Percentiles rank a stretch among this genome's conserved stretches.
These are phyloP conservation scores for Umbelopsis sp. DNA, from an alignment of 371 early-diverging fungal genomes.

Conservation along the genomic window DNA sequence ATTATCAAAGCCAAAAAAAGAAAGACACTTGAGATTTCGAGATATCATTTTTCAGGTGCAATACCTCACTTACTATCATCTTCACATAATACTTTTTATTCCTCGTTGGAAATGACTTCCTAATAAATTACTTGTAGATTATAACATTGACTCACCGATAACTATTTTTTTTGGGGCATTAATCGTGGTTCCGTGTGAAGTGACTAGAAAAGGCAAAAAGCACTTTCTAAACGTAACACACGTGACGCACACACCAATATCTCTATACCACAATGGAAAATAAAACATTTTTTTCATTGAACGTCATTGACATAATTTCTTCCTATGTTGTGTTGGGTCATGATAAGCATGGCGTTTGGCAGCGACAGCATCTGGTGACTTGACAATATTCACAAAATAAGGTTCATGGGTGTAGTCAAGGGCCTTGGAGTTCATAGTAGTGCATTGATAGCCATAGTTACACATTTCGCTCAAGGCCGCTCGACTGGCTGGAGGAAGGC, in stretches of 20 bases:
- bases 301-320: conserved; percentile 6
- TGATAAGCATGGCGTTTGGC: neutral
- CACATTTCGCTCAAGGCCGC: neutral
- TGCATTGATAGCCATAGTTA: neutral
- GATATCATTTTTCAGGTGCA: neutral
- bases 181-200: too few species aligned
- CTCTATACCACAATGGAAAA: too few species aligned
- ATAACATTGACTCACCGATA: neutral
- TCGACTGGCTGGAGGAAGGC: neutral
- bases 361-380: neutral
- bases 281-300: neutral
- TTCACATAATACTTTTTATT: neutral
- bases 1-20: neutral
- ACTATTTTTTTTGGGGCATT: too few species aligned
- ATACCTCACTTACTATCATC: neutral
- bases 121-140: neutral
- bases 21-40: neutral
- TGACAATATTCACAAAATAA: neutral
- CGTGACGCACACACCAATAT: too few species aligned
- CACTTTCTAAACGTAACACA: too few species aligned
- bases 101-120: neutral
- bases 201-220: too few species aligned
- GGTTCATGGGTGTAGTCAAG: neutral
- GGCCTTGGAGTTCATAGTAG: neutral
- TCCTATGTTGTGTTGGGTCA: neutral